phyloP scores from a whole-genome alignment of 148 eudicot genomes.

The Pouteria glomerata region DNA sequence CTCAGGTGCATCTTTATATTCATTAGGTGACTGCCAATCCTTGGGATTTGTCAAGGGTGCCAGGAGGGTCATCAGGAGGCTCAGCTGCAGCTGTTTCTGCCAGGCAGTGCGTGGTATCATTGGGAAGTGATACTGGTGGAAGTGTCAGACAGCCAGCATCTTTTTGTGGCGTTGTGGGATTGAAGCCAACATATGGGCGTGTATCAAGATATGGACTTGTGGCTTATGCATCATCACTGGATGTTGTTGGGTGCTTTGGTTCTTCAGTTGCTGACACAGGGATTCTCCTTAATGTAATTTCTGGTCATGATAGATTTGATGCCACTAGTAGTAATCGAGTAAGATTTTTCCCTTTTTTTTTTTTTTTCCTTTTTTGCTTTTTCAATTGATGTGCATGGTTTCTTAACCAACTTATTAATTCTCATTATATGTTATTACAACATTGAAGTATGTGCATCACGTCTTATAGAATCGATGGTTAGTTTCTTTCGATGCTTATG shows the following conservation, averaged over 20 bases:
- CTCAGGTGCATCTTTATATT: constrained; percentile 74
- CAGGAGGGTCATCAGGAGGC: constrained; percentile 99
- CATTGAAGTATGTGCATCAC: neutral
- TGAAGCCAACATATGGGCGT: constrained; percentile 98
- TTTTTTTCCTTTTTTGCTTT: no score
- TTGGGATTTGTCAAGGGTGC: constrained; percentile 92
- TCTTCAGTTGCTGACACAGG: constrained; percentile 96
- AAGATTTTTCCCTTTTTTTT: constrained; percentile 18
- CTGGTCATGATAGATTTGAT: constrained; percentile 90
- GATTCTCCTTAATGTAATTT: constrained; percentile 69
- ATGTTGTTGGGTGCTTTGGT: constrained; percentile 96
- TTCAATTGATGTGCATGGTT: no score
- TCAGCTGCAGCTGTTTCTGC: constrained; percentile 99
- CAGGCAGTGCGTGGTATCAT: constrained; percentile 88
- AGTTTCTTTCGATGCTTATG: no score
- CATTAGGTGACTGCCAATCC: constrained; percentile 97
- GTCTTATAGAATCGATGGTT: no score
- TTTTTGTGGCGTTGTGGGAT: constrained; percentile 96
- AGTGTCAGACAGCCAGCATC: constrained; percentile 99
- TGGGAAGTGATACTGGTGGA: constrained; percentile 99
- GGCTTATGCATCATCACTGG: constrained; percentile 97
- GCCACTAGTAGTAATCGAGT: constrained; percentile 85
- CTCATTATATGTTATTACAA: neutral
- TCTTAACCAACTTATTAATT: neutral
- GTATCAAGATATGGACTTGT: constrained; percentile 97